phyloP scores from a whole-genome alignment of 1,284 basidiomycete genomes.

The Vanrija sp. region DNA sequence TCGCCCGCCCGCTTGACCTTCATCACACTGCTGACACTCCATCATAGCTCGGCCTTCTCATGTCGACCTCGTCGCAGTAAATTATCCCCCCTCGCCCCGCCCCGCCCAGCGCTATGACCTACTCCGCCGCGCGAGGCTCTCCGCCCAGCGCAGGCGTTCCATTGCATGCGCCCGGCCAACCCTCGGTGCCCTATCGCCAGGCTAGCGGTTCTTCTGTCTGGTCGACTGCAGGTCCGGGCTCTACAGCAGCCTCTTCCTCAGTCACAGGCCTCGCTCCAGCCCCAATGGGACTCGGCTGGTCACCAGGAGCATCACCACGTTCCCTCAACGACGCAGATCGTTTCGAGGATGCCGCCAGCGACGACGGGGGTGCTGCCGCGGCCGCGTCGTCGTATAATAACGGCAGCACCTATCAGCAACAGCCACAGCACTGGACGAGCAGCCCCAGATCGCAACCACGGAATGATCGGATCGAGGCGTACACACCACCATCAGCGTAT shows the following conservation, averaged over 20 bases:
- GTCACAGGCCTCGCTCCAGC: background rate
- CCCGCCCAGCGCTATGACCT: slow-evolving; percentile 9
- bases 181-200: background rate
- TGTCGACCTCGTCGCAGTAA: slow-evolving; percentile 1
- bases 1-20: too few relatives aligned
- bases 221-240: background rate
- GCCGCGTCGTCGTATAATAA: background rate
- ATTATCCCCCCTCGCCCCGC: background rate
- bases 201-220: background rate
- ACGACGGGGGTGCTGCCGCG: background rate
- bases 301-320: background rate
- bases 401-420: background rate
- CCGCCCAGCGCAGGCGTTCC: slow-evolving; percentile 16
- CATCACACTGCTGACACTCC: background rate
- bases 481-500: background rate
- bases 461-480: too few relatives aligned
- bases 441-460: background rate
- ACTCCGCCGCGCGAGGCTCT: slow-evolving; percentile 19
- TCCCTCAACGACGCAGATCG: background rate
- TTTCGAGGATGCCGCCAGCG: slow-evolving; percentile 3
- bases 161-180: background rate
- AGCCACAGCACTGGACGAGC: background rate
- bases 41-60: too few relatives aligned
- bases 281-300: background rate
- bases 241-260: background rate